Evolutionary conservation across 2,329 filamentous ascomycete species (phyloP), one percentile per base, ranked within the genome.

Genomic region (Incumbomyces delicatus): DNA sequence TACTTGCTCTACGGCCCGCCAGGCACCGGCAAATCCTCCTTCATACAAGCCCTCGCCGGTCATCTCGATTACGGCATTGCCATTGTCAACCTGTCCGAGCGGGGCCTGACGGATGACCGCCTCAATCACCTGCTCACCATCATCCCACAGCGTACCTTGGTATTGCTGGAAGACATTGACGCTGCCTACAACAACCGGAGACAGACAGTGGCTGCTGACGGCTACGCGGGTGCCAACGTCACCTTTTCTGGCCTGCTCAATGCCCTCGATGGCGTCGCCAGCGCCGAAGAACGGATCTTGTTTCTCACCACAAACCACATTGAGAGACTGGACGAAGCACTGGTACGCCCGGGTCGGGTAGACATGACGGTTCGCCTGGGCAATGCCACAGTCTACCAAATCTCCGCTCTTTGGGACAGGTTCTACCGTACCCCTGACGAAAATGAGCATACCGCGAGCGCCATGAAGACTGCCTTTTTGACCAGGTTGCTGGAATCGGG

Each of bases 281-380:
- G 89, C 43, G 87, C 88, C 11, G 92, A 96, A 63, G 90, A 96
- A 69, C 79, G 92, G 44, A 85, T 98, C 52, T 81, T 94, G 1
- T 95, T 98, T 65, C 73, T 94, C 52, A 98, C 92, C 1, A 94
- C 90, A 16, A 98, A 98, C 60, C 87, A 95, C 60, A 80, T 95
- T 32, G 88, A 95, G 55, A 77, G 87, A 34, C 75, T 59, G 1
- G 88, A 95, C 59, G 83, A 87, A 50, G 92, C 92, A 3, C 68
- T 98, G 35, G 87, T 96, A 40, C 77, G 92, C 18, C 92, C 92
- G 0, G 92, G 92, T 1, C 78, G 92, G 41, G 88, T 98, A 1
- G 92, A 98, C 65, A 85, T 96, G 83, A 92, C 87, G 55, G 77
- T 94, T 2, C 79, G 87, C 46, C 83, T 98, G 41, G 90, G 89